Evolutionary conservation across 192 early-diverging fungal genomes (phyloP).

Genomic region (Physocladia obscura): DNA sequence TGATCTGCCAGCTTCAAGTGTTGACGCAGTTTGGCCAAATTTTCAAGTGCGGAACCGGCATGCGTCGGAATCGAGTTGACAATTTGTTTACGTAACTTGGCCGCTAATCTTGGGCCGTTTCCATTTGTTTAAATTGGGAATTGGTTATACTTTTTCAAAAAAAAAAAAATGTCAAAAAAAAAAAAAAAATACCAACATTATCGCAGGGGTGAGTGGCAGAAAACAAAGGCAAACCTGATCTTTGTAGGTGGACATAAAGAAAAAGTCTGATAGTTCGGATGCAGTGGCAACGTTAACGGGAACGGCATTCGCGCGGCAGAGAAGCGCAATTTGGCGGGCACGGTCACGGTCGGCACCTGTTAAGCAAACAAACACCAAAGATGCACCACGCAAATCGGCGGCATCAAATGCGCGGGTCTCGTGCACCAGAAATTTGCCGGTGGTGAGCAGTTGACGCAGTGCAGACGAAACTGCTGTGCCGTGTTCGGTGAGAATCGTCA

Average conservation of each 20-base stretch:
- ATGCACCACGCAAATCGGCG: constrained; percentile 35
- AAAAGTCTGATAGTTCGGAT: constrained; percentile 81
- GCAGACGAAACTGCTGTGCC: constrained; percentile 46
- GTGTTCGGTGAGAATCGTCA: constrained; percentile 73
- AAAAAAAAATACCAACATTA: background rate
- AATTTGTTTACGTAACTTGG: constrained; percentile 68
- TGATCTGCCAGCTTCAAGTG: constrained; percentile 53
- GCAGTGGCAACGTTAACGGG: constrained; percentile 84
- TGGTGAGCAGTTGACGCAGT: constrained; percentile 38
- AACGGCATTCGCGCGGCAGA: constrained; percentile 62
- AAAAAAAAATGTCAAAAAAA: background rate
- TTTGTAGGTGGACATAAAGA: constrained; percentile 75
- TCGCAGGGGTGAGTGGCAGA: background rate
- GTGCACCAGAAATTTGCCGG: background rate
- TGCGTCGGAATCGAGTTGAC: constrained; percentile 62
- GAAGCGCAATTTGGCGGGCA: constrained; percentile 47
- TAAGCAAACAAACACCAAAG: constrained; percentile 64
- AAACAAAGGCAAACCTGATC: background rate
- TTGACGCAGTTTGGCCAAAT: constrained; percentile 58
- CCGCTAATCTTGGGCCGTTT: constrained; percentile 80
- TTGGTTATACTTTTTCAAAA: constrained; percentile 68
- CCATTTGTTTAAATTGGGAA: constrained; percentile 85
- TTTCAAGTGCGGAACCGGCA: constrained; percentile 71
- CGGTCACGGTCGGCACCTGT: constrained; percentile 38
- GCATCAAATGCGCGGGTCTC: constrained; percentile 37